Evolutionary conservation across 1,284 basidiomycete genomes (phyloP), one percentile per base, ranked within the genome.

Genomic region (Sporisorium iseilematis-ciliati): DNA sequence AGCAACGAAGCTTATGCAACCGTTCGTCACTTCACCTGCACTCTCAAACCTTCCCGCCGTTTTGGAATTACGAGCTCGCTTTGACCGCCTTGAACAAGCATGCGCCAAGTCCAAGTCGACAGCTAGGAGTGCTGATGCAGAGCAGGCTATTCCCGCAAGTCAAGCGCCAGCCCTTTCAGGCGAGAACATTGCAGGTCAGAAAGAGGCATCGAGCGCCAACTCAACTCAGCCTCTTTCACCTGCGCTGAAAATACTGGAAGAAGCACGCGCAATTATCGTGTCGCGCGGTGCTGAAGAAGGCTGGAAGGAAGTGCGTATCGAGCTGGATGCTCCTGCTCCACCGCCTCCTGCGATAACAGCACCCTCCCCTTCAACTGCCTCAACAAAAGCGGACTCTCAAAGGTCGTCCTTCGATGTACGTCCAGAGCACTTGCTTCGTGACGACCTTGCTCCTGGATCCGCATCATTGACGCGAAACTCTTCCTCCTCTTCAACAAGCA

Each of bases 261-360:
- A 25, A 3, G 72, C 72, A 29, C 66, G 72, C 20, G 50, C 58
- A 3, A 31, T 75, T 42, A 75, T 75, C 40, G 50, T 66, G 11
- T 48, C 72, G 25, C 45, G 48, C 8, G 56, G 56, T 2, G 31
- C 72, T 11, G 38, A 69, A 38, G 66, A 33, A 23, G 72, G 72
- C 54, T 75, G 72, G 72, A 65, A 75, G 26, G 63, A 64, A 42
- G 66, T 75, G 1, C 58, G 57, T 18, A 69, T 66, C 38, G 55
- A 69, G 23, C 40, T 68, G 18, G 63, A 63, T 26, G 68, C 68
- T 4, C 63, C 68, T 16, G 58, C 63, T 10, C 62, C 55, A 16
- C 68, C 51, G 14, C 68, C 68, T 51, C 26, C 55, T 16, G 45
- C 50, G 21, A 42, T 25, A 7, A 16, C 40, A 4, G 14, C 33